Base-by-base conservation (phyloP, 2,329 filamentous ascomycete species). In the Nemania serpens region DNA sequence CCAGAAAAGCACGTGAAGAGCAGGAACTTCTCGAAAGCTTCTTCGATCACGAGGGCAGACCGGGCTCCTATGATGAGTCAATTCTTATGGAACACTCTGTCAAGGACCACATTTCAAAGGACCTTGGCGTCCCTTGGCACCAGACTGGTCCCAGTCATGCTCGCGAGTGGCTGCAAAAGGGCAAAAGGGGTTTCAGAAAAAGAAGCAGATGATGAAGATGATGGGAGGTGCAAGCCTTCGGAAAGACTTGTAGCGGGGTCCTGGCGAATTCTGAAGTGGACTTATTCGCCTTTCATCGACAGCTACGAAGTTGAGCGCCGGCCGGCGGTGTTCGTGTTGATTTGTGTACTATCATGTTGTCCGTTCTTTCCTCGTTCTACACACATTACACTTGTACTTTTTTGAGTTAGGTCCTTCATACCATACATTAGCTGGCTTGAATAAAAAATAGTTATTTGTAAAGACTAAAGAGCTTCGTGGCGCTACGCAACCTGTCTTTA, bases 81-180 rank as follows among this genome's bases (percentile, higher is more conserved):
- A 5, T 33, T 25, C 0, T 18, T 1, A 41, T 63, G 1, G 17
- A 34, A 1, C 1, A 53, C 2, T 64, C 64, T 22, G n/a, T 67
- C 5, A 66, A 63, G 39, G 70, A 71, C 17, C 64, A 63, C 6
- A 66, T 70, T 20, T 70, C 68, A 1, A 71, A 70, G 46, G 68
- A 71, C 17, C 61, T 71, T 6, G 64, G 57, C n/a, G 37, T 69
- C 1, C 67, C 69, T 3, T 68, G 64, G 64, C 58, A 61, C 17
- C 68, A 69, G 33, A 70, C 68, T 6, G 61, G 61, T 15, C 42
- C 63, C 2, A 17, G 48, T 2, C 55, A 68, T 3, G 58, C 69
- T 6, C 41, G 50, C 3, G 55, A 62, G 45, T 71, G 65, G 67
- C 61, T 57, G 42, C 17, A 65, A 25, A 68, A 50, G 48, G 68